Conservation (phyloP, 352 stramenopile genomes). For the Globisporangium barbulae region DNA sequence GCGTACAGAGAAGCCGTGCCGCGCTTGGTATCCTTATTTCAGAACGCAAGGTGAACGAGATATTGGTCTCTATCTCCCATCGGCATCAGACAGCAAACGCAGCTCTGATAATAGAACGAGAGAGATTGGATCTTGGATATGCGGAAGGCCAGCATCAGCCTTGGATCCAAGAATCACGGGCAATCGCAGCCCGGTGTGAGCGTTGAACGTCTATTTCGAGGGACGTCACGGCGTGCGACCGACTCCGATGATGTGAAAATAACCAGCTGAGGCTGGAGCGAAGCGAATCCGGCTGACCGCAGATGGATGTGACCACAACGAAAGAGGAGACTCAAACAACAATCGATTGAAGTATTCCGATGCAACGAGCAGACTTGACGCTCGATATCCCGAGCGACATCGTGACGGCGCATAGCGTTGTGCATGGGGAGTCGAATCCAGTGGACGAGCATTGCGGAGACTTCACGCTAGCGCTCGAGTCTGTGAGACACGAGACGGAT, state of each 20-base stretch:
- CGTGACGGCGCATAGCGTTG: too few relatives aligned
- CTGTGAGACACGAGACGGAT: constrained; percentile 12
- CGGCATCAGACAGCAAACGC: neutral
- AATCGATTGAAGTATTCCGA: neutral
- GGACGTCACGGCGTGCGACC: neutral
- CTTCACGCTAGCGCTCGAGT: constrained; percentile 17
- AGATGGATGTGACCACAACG: neutral
- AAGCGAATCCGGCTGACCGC: neutral
- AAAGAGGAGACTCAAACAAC: neutral
- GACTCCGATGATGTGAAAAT: neutral
- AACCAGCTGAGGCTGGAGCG: neutral
- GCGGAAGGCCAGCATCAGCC: neutral
- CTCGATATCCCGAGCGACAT: constrained; percentile 3
- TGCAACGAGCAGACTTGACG: neutral
- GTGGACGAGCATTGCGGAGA: constrained; percentile 13
- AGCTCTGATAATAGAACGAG: neutral
- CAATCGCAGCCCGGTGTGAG: neutral
- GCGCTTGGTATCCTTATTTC: neutral
- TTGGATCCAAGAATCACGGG: neutral
- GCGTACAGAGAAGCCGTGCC: too few relatives aligned
- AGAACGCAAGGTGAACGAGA: neutral
- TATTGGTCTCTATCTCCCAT: too few relatives aligned
- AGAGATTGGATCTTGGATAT: neutral
- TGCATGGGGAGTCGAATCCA: neutral
- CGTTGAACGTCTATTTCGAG: neutral